Base-by-base conservation (phyloP, 139 green algal species). In the Micromonas commoda region DNA sequence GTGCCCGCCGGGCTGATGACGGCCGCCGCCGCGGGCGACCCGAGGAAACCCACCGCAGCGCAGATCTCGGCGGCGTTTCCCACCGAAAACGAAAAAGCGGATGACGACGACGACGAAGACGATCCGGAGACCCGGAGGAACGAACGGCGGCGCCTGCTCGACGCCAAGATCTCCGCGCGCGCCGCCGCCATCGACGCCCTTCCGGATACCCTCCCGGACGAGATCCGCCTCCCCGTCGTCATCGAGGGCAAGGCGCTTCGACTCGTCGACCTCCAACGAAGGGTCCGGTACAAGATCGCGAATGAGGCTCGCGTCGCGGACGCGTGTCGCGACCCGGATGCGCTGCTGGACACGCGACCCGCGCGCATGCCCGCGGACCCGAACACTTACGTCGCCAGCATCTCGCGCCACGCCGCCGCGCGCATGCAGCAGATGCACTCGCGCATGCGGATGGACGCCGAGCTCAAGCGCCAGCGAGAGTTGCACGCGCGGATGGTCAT, bases 261-360 rank as follows among this genome's bases (percentile, higher is more conserved):
- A n/a, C n/a, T 26, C 39, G 67, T 23, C 5, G 67, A 54, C 20
- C 31, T 78, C 24, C 65, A 65, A 34, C 68, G 66, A 28, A 54
- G 32, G 38, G 45, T 67, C 16, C 60, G 23, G 32, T 70, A 67
- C 28, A 37, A 73, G 38, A 26, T n/a, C 24, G 63, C 76, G 51
- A 35, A 21, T 32, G 57, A 81, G 39, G 74, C 38, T 38, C 51
- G 57, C 52, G 73, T 76, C 67, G 53, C 75, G 68, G 38, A 77
- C 35, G 76, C 71, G 69, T 60, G 73, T 45, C 54, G 33, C 32
- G 73, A 78, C 65, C 71, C 63, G 24, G 72, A 13, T 67, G 21
- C n/a, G n/a, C n/a, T n/a, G n/a, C n/a, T n/a, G n/a, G n/a, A n/a
- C n/a, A n/a, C n/a, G n/a, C n/a, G n/a, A n/a, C n/a, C 19, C 64